Conservation (phyloP, 2,329 filamentous ascomycete species). For the Apiospora koreana region DNA sequence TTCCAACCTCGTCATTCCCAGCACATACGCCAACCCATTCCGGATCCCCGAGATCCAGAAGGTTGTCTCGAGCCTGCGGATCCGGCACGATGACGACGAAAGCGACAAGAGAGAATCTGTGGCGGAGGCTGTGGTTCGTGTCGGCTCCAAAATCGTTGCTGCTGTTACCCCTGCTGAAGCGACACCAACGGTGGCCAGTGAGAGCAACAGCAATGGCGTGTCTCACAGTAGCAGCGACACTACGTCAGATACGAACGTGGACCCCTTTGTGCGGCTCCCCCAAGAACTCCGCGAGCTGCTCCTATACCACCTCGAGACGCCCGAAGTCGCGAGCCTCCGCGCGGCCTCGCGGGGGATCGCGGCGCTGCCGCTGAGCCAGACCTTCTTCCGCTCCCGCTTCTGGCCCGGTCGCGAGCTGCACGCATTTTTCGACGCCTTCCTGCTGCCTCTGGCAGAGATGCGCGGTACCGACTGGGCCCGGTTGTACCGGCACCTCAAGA, state of each 20-base stretch:
- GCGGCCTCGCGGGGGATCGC: constrained; percentile 26
- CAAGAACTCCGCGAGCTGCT: constrained; percentile 24
- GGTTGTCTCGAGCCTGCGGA: constrained; percentile 17
- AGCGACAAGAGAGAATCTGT: too few relatives aligned
- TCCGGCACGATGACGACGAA: background rate
- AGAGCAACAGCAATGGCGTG: background rate
- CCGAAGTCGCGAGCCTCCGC: constrained; percentile 20
- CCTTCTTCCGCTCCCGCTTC: constrained; percentile 28
- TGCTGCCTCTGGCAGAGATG: constrained; percentile 17
- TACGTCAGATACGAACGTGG: background rate
- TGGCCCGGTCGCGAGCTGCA: constrained; percentile 25
- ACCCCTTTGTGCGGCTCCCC: constrained; percentile 24
- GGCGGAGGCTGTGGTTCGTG: too few relatives aligned
- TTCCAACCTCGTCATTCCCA: constrained; percentile 24
- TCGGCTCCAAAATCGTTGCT: too few relatives aligned
- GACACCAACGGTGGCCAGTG: background rate
- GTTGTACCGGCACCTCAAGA: constrained; percentile 21
- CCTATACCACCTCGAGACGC: constrained; percentile 21
- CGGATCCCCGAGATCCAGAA: constrained; percentile 23
- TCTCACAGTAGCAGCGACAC: background rate
- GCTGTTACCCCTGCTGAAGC: background rate
- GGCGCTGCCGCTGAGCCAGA: constrained; percentile 20
- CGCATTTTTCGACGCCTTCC: constrained; percentile 25
- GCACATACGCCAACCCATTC: constrained; percentile 24
- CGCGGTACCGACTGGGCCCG: constrained; percentile 22